Conservation (phyloP, 768 basidiomycete genomes). For the Macrocybe gigantea region DNA sequence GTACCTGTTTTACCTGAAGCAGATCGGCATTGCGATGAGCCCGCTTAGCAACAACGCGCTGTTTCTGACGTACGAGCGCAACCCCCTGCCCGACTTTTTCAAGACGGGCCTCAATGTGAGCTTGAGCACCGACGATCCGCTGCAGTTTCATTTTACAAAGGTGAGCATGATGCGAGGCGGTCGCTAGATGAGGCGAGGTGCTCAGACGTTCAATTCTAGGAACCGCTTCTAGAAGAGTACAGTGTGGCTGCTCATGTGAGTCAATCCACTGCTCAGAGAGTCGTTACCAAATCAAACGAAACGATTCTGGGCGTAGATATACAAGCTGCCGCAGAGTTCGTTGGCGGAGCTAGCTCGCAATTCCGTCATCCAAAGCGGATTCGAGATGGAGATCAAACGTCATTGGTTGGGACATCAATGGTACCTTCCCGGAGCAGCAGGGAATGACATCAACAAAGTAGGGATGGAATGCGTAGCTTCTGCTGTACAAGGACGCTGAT, state of each 20-base stretch:
- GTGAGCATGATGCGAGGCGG: conserved; percentile 28
- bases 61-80: conserved; percentile 94
- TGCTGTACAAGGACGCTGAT: background rate
- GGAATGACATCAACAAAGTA: conserved; percentile 96
- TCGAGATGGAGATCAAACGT: conserved; percentile 97
- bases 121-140: conserved; percentile 90
- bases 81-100: conserved; percentile 97
- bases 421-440: conserved; percentile 89
- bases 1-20: conserved; percentile 96
- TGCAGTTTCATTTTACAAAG: conserved; percentile 99
- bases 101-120: conserved; percentile 93
- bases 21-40: conserved; percentile 98
- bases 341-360: conserved; percentile 98
- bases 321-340: conserved; percentile 91
- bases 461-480: conserved; percentile 5
- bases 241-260: conserved; percentile 94
- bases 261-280: background rate
- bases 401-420: conserved; percentile 92
- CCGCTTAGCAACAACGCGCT: conserved; percentile 97
- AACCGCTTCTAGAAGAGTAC: conserved; percentile 94
- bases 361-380: conserved; percentile 93
- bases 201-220: conserved; percentile 35
- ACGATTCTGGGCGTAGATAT: conserved; percentile 54
- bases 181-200: background rate
- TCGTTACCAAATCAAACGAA: background rate